Evolutionary conservation across 352 stramenopile genomes (phyloP), one percentile per base, ranked within the genome.

Genomic region (Plasmopara muralis): DNA sequence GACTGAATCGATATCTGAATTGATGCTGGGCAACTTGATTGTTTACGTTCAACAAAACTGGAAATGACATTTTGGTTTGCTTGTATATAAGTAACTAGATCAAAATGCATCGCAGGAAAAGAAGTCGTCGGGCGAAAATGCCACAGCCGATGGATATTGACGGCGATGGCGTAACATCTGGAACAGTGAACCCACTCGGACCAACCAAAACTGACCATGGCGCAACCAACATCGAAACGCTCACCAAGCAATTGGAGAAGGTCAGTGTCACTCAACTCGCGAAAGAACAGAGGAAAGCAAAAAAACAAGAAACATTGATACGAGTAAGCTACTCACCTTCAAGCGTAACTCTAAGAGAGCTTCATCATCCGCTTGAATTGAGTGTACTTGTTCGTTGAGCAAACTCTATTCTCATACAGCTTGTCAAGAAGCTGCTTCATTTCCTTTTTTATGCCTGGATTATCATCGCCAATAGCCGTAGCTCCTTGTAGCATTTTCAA

Each of bases 391-490:
- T 46, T 46, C 8, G 41, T 46, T 46, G 41, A 46, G 9, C 33
- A 46, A 16, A 46, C 41, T 30, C 41, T 18, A 0, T 46, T 46
- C 41, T 46, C 41, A 46, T 46, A 46, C 41, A 46, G 41, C 41
- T 46, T 46, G 41, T 46, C 41, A 33, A 46, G 41, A 33, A 46
- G 41, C 9, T 46, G 41, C 41, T 46, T 33, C 41, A 46, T 46
- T 31, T 46, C 16, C 41, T 46, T 46, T 46, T 33, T 46, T 34
- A 46, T 46, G 16, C 6, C 9, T 46, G 41, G 41, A 46, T 46
- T 46, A 46, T 46, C 18, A 46, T 46, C 41, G 18, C 41, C 20
- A 46, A 46, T 46, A 30, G 41, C 20, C 9, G 41, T 46, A 46
- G 41, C 41, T 46, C 41, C 41, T 46, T 46, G 41, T 43, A 43